Evolutionary conservation across 352 stramenopile genomes (phyloP).

Genomic region (Aphanomyces cochlioides): DNA sequence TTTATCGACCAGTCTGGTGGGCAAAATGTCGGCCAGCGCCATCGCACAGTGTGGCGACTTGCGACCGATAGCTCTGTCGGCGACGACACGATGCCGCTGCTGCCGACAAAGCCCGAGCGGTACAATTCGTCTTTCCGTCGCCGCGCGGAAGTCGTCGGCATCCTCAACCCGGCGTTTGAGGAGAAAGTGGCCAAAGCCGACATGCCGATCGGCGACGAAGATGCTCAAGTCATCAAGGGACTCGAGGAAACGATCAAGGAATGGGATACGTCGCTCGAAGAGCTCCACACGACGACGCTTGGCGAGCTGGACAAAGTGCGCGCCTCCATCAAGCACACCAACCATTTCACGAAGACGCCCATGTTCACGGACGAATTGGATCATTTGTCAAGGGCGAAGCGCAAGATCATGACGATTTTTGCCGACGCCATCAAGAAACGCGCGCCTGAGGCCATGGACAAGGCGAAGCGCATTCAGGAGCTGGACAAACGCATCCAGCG

Average conservation of each 20-base stretch:
- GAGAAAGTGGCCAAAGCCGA: slow-evolving; percentile 22
- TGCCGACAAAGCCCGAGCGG: background rate
- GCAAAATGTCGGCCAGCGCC: background rate
- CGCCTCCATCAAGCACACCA: slow-evolving; percentile 11
- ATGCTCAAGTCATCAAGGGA: slow-evolving; percentile 21
- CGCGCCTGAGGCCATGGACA: slow-evolving; percentile 21
- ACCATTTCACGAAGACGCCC: slow-evolving; percentile 19
- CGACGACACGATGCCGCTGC: background rate
- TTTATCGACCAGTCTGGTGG: slow-evolving; percentile 3
- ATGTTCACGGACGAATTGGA: slow-evolving; percentile 16
- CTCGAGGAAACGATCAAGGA: slow-evolving; percentile 29
- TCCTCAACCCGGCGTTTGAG: slow-evolving; percentile 25
- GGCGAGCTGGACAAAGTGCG: slow-evolving; percentile 13
- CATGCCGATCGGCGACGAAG: slow-evolving; percentile 13
- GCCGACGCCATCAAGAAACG: slow-evolving; percentile 2
- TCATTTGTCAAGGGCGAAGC: background rate
- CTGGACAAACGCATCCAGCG: slow-evolving; percentile 1
- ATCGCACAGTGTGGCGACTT: background rate
- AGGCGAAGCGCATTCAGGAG: slow-evolving; percentile 22
- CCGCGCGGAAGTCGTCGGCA: slow-evolving; percentile 7
- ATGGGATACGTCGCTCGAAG: slow-evolving; percentile 7
- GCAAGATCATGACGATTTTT: slow-evolving; percentile 9
- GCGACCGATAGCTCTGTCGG: background rate
- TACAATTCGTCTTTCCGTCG: background rate
- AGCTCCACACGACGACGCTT: background rate